Base-by-base conservation (phyloP, 805 yeast genomes). In the Zygosaccharomyces kombuchaensis region DNA sequence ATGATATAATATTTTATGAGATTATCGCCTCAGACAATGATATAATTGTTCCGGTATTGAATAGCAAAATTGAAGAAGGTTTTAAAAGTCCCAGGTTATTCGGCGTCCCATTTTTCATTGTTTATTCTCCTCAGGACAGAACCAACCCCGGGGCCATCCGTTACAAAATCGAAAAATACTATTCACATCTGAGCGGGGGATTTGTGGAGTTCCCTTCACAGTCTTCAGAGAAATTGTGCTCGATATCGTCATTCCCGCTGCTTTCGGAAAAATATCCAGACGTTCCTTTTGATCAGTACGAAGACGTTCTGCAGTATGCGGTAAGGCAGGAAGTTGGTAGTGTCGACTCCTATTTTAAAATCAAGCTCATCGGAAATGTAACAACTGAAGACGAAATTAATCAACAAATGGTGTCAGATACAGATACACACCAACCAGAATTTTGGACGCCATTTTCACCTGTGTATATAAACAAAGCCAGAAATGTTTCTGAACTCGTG, bases 91-190 rank as follows among this genome's bases (percentile, higher is more conserved):
- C 74, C 0, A 72, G 72, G 35, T 65, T 81, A 1, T 85, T 88
- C 66, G 95, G 89, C 1, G 62, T 82, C 1, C 98, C 98, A 2
- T 79, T 87, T 55, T 81, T 89, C 54, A 70, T 89, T 23, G 73
- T 80, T 0, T 57, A 88, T 9, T 43, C 73, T 1, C 68, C 70
- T 29, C 71, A 70, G 1, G 91, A 85, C 31, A 62, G 73, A 4
- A 55, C 57, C 2, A 80, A 87, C 19, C 80, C 76, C 57, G 84
- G 82, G 5, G 56, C 63, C 1, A 79, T 89, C 6, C 67, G 84
- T 52, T 59, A 61, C 17, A 84, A 83, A 55, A 55, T 88, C 23
- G 81, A 81, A 44, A 64, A 66, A 31, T 63, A 67, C 45, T 75
- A 73, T 49, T 65, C 63, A n/a, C 76, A 73, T 46, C 54, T 78